A percentile compares a stretch with the other conserved stretches of the same genome.
phyloP scores from a whole-genome alignment of 768 basidiomycete genomes.

The Hericium rajendrae region DNA sequence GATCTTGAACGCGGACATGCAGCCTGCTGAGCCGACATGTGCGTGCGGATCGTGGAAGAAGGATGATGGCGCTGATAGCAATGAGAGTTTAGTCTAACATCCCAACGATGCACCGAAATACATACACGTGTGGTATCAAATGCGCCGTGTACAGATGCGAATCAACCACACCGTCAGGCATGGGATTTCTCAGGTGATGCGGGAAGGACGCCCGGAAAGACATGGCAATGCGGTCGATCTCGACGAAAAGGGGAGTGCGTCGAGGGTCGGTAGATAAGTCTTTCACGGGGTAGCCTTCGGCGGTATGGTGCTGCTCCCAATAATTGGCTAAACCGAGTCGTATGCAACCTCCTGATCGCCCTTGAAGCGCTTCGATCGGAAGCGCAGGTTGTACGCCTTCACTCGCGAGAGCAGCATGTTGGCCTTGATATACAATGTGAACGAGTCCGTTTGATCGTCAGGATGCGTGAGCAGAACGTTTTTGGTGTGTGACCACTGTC shows the following conservation, averaged over 20 bases:
- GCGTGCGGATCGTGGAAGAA: constrained; percentile 77
- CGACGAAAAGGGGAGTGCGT: constrained; percentile 21
- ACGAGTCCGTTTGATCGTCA: constrained; percentile 56
- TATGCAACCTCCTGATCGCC: constrained; percentile 43
- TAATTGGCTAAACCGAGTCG: constrained; percentile 11
- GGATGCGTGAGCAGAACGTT: constrained; percentile 55
- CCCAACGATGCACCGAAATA: constrained; percentile 27
- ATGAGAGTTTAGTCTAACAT: background rate
- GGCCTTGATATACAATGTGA: constrained; percentile 62
- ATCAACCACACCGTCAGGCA: constrained; percentile 30
- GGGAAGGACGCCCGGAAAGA: constrained; percentile 19
- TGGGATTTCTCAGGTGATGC: constrained; percentile 23
- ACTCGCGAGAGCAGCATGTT: constrained; percentile 50
- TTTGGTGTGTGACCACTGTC: constrained; percentile 59
- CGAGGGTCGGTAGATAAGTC: constrained; percentile 16
- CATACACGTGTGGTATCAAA: constrained; percentile 21
- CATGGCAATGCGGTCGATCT: constrained; percentile 19
- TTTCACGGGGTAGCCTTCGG: background rate
- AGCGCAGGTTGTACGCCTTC: constrained; percentile 62
- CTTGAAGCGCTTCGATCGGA: constrained; percentile 46
- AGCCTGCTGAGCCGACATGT: constrained; percentile 43
- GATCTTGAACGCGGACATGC: constrained; percentile 61
- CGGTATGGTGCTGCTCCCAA: constrained; percentile 6
- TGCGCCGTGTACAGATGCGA: constrained; percentile 22
- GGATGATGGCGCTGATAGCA: constrained; percentile 45